phyloP scores from a whole-genome alignment of 2,329 filamentous ascomycete genomes.

The Pleoardoris graminearum region DNA sequence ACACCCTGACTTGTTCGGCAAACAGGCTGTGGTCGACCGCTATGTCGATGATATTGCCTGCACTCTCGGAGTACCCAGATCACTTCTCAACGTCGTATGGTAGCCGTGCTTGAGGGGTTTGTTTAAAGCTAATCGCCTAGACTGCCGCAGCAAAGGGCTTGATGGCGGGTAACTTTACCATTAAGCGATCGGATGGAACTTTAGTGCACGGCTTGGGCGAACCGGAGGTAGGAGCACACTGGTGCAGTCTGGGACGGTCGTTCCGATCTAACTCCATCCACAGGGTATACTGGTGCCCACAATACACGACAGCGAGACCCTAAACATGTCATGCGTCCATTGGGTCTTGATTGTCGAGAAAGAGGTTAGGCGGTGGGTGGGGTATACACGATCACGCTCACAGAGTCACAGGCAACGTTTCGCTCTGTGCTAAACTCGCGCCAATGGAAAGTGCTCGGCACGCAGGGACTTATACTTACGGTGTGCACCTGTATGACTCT shows the following conservation, averaged over 20 bases:
- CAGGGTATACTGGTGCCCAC: constrained; percentile 66
- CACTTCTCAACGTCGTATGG: constrained; percentile 70
- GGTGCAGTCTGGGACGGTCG: background rate
- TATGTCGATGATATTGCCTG: constrained; percentile 75
- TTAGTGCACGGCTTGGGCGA: constrained; percentile 47
- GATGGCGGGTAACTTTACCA: constrained; percentile 61
- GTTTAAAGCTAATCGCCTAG: constrained; percentile 48
- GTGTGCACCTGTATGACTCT: constrained; percentile 47
- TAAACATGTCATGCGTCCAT: constrained; percentile 55
- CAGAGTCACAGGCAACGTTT: constrained; percentile 66
- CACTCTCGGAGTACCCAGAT: constrained; percentile 67
- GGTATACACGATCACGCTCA: constrained; percentile 19
- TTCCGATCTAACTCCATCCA: background rate
- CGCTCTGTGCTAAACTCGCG: constrained; percentile 63
- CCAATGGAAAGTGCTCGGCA: constrained; percentile 58
- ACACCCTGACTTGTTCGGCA: constrained; percentile 70
- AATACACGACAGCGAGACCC: constrained; percentile 51
- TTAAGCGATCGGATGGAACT: constrained; percentile 54
- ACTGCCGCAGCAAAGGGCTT: constrained; percentile 75
- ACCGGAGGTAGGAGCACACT: constrained; percentile 38
- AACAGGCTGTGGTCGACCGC: constrained; percentile 68
- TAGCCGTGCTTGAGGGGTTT: constrained; percentile 28
- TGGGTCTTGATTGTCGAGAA: constrained; percentile 81
- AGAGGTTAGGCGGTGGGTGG: constrained; percentile 57
- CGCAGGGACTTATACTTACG: constrained; percentile 69